Percentiles rank a stretch among this genome's conserved stretches.
These are phyloP conservation scores for Coleophoma crateriformis DNA, from an alignment of 2,329 filamentous ascomycete genomes.

Conservation along the genomic window DNA sequence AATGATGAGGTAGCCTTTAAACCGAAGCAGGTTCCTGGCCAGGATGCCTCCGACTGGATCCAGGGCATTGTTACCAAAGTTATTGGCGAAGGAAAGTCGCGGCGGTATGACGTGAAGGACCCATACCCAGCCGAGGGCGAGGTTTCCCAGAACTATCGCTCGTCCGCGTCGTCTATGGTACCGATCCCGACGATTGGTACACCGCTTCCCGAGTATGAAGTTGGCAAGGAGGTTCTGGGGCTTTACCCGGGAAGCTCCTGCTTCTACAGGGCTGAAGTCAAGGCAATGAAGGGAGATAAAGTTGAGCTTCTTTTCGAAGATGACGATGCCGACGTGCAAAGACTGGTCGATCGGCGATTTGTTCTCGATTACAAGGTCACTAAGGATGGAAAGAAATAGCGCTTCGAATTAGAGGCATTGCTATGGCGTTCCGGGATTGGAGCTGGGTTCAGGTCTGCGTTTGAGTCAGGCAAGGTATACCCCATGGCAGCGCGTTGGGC, in stretches of 20 bases:
- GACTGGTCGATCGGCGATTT: slow-evolving; percentile 69
- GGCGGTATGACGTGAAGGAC: slow-evolving; percentile 75
- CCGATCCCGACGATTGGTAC: slow-evolving; percentile 61
- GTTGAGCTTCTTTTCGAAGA: slow-evolving; percentile 73
- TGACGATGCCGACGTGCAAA: slow-evolving; percentile 67
- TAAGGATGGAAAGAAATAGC: slow-evolving; percentile 1
- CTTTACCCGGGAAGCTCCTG: slow-evolving; percentile 80
- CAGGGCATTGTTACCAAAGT: slow-evolving; percentile 74
- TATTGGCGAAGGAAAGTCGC: slow-evolving; percentile 69
- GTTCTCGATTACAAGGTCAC: slow-evolving; percentile 59
- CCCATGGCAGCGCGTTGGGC: background rate
- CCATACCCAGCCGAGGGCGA: slow-evolving; percentile 68
- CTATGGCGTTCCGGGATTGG: background rate
- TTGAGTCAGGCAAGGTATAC: background rate
- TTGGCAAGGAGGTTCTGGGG: slow-evolving; percentile 69
- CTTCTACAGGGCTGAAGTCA: slow-evolving; percentile 80
- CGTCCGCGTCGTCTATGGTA: slow-evolving; percentile 70
- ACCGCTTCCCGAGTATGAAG: slow-evolving; percentile 52
- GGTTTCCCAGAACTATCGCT: slow-evolving; percentile 56
- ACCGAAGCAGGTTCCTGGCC: slow-evolving; percentile 42
- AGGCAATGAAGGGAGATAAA: slow-evolving; percentile 54
- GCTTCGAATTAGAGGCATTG: background rate
- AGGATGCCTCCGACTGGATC: slow-evolving; percentile 59
- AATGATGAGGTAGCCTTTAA: slow-evolving; percentile 64
- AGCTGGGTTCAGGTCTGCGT: background rate